A percentile compares a stretch with the other conserved stretches of the same genome.
Evolutionary conservation across 352 stramenopile species (phyloP).

Genomic region (Detonula confervacea): DNA sequence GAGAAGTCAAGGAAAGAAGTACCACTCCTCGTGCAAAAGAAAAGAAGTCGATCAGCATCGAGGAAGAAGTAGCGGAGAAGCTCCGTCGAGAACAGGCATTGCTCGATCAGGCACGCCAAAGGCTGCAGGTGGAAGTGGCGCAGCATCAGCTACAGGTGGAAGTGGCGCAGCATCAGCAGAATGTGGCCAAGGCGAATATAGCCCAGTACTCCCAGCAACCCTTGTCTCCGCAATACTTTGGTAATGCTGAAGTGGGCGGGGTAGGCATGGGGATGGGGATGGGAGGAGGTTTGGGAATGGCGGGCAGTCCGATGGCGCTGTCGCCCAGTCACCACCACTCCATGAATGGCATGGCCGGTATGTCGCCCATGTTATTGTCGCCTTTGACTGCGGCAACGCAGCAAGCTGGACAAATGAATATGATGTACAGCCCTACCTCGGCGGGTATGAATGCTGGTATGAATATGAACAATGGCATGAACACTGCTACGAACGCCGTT

Average conservation of each 20-base stretch:
- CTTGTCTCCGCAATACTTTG: not conserved
- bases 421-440: too few species aligned
- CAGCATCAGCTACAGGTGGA: too few species aligned
- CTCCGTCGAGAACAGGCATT: not conserved
- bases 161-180: too few species aligned
- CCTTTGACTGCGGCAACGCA: not conserved
- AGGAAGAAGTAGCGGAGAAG: not conserved
- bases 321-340: too few species aligned
- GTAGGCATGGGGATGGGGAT: not conserved
- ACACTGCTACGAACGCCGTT: not conserved
- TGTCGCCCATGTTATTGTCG: not conserved
- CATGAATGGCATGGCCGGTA: not conserved
- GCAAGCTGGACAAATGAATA: too few species aligned
- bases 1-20: not conserved
- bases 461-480: not conserved
- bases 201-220: too few species aligned
- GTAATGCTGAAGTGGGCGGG: not conserved
- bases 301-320: not conserved
- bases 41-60: not conserved
- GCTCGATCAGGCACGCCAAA: not conserved
- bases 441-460: too few species aligned
- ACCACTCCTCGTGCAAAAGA: constrained; percentile 1
- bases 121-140: not conserved
- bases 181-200: too few species aligned
- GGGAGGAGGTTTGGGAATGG: not conserved